Evolutionary conservation across 2,329 filamentous ascomycete genomes (phyloP), one percentile per base, ranked within the genome.

Genomic region (Fonsecaea monophora): DNA sequence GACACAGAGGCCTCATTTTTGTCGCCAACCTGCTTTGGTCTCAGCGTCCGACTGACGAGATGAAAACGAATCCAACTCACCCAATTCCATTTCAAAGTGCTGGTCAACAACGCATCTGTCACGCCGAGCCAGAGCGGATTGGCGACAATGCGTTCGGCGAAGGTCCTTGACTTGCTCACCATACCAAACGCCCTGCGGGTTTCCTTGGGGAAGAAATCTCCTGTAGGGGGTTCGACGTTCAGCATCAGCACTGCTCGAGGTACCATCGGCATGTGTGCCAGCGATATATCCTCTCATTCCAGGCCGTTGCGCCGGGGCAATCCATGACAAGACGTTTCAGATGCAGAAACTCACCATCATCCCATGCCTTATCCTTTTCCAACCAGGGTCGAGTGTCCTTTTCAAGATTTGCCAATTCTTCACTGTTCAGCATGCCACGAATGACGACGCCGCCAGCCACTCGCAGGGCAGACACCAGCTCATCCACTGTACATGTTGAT

Each of bases 121-220:
- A 74, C 70, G 32, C 53, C 67, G n/a, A 56, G 60, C 55, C 65
- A 73, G 15, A 75, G 64, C 15, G 68, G 69, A 40, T 75, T 63
- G 45, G 40, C 70, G 59, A 64, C 70, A 55, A 68, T 68, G 30
- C 45, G 64, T 63, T 65, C 64, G 34, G 65, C 65, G 65, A 70
- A 75, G 12, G 55, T 71, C 12, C 57, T 62, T 7, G 70, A 72
- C 53, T 74, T 74, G 4, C 64, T 65, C 5, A 70, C 68, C 21
- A 74, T 72, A 34, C 63, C 74, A 53, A 64, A 73, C 56, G 63
- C 73, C 3, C 74, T 68, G 32, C 73, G 64, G 2, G 74, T 75
- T 54, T 74, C 67, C 40, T 59, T 60, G 6, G 72, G 71, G 58
- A 74, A 74, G 62, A 73, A 72, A n/a, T 71, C 70, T 13, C 72